A percentile compares a stretch with the other conserved stretches of the same genome.
Conservation (phyloP, 2,329 filamentous ascomycete genomes). For the Aspergillus neoniger region DNA sequence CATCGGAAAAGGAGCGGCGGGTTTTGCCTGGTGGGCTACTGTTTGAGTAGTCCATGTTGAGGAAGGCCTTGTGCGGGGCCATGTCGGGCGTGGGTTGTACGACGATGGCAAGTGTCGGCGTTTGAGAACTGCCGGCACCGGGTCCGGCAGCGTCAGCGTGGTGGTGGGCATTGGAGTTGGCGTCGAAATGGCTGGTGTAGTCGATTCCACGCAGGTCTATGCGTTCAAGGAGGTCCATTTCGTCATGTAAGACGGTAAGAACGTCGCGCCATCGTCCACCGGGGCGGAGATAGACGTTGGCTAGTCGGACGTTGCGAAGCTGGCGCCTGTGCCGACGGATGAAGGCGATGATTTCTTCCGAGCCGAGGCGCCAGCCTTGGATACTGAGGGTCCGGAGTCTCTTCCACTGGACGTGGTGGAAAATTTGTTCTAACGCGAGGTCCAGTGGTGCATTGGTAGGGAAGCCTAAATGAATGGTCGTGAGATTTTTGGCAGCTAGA, state of each 20-base stretch:
- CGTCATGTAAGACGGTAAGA: slow-evolving; percentile 56
- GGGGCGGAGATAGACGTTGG: slow-evolving; percentile 62
- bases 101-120: slow-evolving; percentile 23
- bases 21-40: slow-evolving; percentile 10
- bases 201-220: slow-evolving; percentile 64
- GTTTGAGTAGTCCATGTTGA: slow-evolving; percentile 14
- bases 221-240: slow-evolving; percentile 62
- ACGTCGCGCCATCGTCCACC: slow-evolving; percentile 64
- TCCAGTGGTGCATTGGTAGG: slow-evolving; percentile 58
- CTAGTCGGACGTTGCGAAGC: slow-evolving; percentile 60
- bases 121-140: slow-evolving; percentile 3
- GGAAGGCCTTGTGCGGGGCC: slow-evolving; percentile 20
- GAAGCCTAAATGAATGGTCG: slow-evolving; percentile 66
- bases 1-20: slow-evolving; percentile 10
- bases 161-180: slow-evolving; percentile 19
- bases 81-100: slow-evolving; percentile 17
- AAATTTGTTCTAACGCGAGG: slow-evolving; percentile 61
- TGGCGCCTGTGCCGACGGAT: slow-evolving; percentile 57
- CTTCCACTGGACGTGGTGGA: slow-evolving; percentile 63
- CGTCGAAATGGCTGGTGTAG: slow-evolving; percentile 59
- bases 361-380: slow-evolving; percentile 63
- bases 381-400: slow-evolving; percentile 65
- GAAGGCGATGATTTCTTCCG: slow-evolving; percentile 62
- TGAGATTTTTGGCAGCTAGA: slow-evolving; percentile 59
- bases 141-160: slow-evolving; percentile 7